Evolutionary conservation across 192 early-diverging fungal species (phyloP).

Genomic region (Coemansia sp.): DNA sequence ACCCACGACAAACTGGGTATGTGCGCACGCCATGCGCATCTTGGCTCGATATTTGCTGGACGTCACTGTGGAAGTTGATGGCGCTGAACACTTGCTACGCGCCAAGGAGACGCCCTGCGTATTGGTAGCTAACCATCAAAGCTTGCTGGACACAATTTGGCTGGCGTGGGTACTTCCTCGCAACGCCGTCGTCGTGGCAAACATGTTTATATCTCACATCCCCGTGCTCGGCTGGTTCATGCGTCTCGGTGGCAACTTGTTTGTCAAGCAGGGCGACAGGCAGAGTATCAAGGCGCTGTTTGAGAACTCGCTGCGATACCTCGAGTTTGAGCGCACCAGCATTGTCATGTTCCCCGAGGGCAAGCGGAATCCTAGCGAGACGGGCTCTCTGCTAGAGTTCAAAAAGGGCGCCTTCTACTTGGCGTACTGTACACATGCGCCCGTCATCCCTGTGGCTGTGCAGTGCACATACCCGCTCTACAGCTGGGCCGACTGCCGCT

Average conservation of each 20-base stretch:
- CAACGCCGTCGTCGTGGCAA: slow-evolving; percentile 68
- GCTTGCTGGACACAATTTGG: slow-evolving; percentile 72
- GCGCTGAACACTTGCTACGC: slow-evolving; percentile 58
- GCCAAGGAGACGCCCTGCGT: slow-evolving; percentile 62
- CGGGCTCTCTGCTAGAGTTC: slow-evolving; percentile 79
- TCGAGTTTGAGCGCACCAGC: slow-evolving; percentile 73
- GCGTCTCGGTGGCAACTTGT: slow-evolving; percentile 79
- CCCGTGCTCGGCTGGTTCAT: slow-evolving; percentile 81
- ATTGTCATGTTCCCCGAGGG: slow-evolving; percentile 94
- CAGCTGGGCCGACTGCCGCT: slow-evolving; percentile 37
- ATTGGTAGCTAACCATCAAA: slow-evolving; percentile 87
- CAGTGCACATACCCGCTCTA: slow-evolving; percentile 62
- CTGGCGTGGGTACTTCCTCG: slow-evolving; percentile 69
- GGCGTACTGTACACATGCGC: slow-evolving; percentile 80
- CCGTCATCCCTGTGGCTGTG: slow-evolving; percentile 86
- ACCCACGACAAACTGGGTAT: slow-evolving; percentile 61
- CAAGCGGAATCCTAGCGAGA: slow-evolving; percentile 74
- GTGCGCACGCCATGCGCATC: slow-evolving; percentile 59
- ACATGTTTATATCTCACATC: slow-evolving; percentile 67
- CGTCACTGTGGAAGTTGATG: slow-evolving; percentile 63
- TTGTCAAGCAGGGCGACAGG: slow-evolving; percentile 84
- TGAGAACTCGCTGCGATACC: slow-evolving; percentile 68
- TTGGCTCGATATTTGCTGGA: slow-evolving; percentile 60
- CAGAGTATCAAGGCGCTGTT: slow-evolving; percentile 77
- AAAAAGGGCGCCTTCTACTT: slow-evolving; percentile 98